Conservation (phyloP, 2,329 filamentous ascomycete species). For the Ambrosiella xylebori region DNA sequence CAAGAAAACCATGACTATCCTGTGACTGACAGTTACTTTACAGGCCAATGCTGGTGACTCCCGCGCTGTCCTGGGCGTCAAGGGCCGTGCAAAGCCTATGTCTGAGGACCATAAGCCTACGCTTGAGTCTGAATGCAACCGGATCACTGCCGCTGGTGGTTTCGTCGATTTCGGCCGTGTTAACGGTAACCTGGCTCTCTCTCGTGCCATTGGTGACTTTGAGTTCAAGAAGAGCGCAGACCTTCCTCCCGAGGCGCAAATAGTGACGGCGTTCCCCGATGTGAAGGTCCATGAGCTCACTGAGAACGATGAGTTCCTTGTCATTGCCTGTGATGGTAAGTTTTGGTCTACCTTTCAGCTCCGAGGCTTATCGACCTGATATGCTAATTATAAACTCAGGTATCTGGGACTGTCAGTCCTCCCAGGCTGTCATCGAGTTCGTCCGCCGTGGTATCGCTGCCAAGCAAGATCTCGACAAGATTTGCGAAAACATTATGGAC, state of each 20-base stretch:
- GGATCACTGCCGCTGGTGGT: conserved; percentile 87
- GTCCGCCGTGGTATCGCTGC: conserved; percentile 90
- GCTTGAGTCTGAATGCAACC: conserved; percentile 92
- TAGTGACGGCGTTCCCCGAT: conserved; percentile 92
- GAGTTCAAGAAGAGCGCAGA: conserved; percentile 99
- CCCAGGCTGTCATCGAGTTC: conserved; percentile 92
- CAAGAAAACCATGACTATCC: not conserved
- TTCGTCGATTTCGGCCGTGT: conserved; percentile 98
- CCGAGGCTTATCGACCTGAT: conserved; percentile 10
- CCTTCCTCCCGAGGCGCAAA: conserved; percentile 92
- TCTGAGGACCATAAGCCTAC: conserved; percentile 99
- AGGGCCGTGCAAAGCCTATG: conserved; percentile 88
- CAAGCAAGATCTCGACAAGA: conserved; percentile 84
- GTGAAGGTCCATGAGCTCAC: conserved; percentile 80
- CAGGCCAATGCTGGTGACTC: conserved; percentile 97
- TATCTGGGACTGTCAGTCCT: conserved; percentile 99
- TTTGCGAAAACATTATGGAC: conserved; percentile 99
- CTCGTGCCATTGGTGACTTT: conserved; percentile 94
- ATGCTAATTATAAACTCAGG: conserved; percentile 34
- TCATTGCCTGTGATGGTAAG: conserved; percentile 83
- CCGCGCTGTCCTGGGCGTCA: conserved; percentile 84
- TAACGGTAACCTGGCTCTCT: conserved; percentile 92
- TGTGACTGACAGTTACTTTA: not conserved
- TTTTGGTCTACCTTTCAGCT: conserved; percentile 12
- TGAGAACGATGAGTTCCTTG: conserved; percentile 88